These are phyloP conservation scores for Termitomyces sp. DNA, from an alignment of 768 basidiomycete species.

Conservation along the genomic window DNA sequence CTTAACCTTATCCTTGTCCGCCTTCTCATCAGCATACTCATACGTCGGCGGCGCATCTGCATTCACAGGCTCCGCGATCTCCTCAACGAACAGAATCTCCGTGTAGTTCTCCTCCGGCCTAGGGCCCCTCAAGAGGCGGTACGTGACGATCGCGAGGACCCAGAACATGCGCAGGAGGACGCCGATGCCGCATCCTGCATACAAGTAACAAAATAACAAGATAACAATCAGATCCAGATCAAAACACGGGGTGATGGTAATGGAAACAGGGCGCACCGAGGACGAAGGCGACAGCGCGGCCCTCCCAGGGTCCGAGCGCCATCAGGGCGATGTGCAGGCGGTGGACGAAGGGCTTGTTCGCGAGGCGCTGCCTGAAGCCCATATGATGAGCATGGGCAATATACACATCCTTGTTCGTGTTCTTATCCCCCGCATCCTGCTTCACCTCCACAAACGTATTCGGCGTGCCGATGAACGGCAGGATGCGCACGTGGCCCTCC, in stretches of 20 bases:
- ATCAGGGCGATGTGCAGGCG: constrained; percentile 66
- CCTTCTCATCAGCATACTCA: constrained; percentile 50
- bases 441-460: constrained; percentile 13
- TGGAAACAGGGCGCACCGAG: constrained; percentile 43
- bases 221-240: not conserved
- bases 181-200: constrained; percentile 78
- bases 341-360: constrained; percentile 42
- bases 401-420: not conserved
- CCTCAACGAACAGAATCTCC: constrained; percentile 34
- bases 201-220: too few species aligned
- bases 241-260: not conserved
- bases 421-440: not conserved
- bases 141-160: constrained; percentile 61
- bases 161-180: constrained; percentile 80
- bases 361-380: constrained; percentile 24
- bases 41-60: constrained; percentile 52
- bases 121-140: constrained; percentile 50
- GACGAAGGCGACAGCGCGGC: constrained; percentile 78
- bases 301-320: constrained; percentile 79
- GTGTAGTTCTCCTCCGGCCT: constrained; percentile 41
- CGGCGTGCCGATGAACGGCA: constrained; percentile 29
- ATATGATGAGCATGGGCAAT: constrained; percentile 17
- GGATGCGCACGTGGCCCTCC: constrained; percentile 27
- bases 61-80: constrained; percentile 45
- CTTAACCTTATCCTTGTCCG: constrained; percentile 16